These are phyloP conservation scores for Boletus subcaerulescens DNA, from an alignment of 768 basidiomycete species.

Conservation along the genomic window DNA sequence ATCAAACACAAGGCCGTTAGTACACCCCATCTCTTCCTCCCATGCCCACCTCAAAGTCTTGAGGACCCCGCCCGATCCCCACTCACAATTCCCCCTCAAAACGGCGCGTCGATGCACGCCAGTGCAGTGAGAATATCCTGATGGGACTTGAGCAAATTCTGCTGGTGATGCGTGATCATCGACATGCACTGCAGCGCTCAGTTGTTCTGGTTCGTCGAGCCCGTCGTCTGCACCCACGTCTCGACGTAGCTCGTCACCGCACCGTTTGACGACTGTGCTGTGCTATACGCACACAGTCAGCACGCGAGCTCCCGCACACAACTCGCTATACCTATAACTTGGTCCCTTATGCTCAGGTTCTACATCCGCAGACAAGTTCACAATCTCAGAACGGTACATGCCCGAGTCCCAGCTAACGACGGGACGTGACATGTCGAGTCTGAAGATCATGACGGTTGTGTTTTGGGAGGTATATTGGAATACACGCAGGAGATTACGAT, in stretches of 20 bases:
- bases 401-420: slow-evolving; percentile 33
- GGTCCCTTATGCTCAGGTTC: slow-evolving; percentile 79
- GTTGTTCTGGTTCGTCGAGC: slow-evolving; percentile 49
- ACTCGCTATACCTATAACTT: slow-evolving; percentile 57
- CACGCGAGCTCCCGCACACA: no score
- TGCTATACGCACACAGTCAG: slow-evolving; percentile 22
- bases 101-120: slow-evolving; percentile 87
- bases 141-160: slow-evolving; percentile 81
- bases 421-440: no score
- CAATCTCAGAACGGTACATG: slow-evolving; percentile 50
- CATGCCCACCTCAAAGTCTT: no score
- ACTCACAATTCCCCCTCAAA: slow-evolving; percentile 88
- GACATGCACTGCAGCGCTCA: slow-evolving; percentile 74
- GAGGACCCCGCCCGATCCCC: slow-evolving; percentile 88
- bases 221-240: slow-evolving; percentile 52
- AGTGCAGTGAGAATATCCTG: slow-evolving; percentile 88
- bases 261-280: slow-evolving; percentile 35
- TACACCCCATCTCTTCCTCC: no score
- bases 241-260: slow-evolving; percentile 56
- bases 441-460: no score
- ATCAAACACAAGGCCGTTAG: no score
- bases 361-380: slow-evolving; percentile 40
- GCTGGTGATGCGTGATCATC: slow-evolving; percentile 77
- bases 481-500: no score
- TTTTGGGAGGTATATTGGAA: no score